Percentiles rank a stretch among this genome's conserved stretches.
These are phyloP conservation scores for Fonsecaea multimorphosa DNA, from an alignment of 2,329 filamentous ascomycete species.

Conservation along the genomic window DNA sequence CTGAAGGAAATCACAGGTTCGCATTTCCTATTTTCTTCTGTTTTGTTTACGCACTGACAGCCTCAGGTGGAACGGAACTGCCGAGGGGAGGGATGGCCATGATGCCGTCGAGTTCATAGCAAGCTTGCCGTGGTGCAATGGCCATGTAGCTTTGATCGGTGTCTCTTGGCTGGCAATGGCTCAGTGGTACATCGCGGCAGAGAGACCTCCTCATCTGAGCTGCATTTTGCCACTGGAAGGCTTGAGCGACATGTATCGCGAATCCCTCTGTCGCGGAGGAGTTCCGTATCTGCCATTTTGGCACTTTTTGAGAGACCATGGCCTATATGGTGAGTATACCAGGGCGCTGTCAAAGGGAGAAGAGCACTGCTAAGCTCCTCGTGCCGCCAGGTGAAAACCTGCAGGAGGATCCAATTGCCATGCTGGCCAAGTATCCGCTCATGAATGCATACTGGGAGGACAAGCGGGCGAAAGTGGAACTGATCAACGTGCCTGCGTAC, in stretches of 20 bases:
- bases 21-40: not conserved
- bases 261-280: conserved; percentile 47
- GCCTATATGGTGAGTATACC: conserved; percentile 16
- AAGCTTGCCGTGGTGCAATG: conserved; percentile 53
- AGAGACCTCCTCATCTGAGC: conserved; percentile 50
- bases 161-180: conserved; percentile 53
- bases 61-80: conserved; percentile 17
- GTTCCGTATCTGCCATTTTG: conserved; percentile 23
- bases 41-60: not conserved
- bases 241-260: conserved; percentile 45
- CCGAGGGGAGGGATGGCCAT: conserved; percentile 18
- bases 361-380: not conserved
- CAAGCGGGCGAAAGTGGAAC: conserved; percentile 38
- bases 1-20: conserved; percentile 42
- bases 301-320: conserved; percentile 17
- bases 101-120: conserved; percentile 22
- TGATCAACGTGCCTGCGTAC: conserved; percentile 47
- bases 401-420: conserved; percentile 24
- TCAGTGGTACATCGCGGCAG: conserved; percentile 53
- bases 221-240: conserved; percentile 58
- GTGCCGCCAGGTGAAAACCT: conserved; percentile 14
- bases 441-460: conserved; percentile 42
- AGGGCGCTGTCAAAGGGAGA: not conserved
- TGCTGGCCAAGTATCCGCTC: conserved; percentile 36
- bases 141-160: conserved; percentile 52